These are phyloP conservation scores for Alternaria sp. DNA, from an alignment of 2,329 filamentous ascomycete species.

Conservation along the genomic window DNA sequence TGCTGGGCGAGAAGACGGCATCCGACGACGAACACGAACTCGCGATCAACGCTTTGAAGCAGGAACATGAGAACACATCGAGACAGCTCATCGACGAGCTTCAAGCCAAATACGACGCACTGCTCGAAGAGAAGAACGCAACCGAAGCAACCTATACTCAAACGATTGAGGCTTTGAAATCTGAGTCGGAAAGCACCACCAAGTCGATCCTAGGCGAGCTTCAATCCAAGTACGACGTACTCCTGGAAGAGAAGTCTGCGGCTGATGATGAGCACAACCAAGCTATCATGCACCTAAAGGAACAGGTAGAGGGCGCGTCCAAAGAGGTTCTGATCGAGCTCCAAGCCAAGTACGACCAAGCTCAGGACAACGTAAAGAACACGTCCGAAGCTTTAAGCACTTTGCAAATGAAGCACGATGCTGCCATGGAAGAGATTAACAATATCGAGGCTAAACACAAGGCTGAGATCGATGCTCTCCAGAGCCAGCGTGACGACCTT, in stretches of 20 bases:
- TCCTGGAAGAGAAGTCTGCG: slow-evolving; percentile 26
- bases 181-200: slow-evolving; percentile 4
- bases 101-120: slow-evolving; percentile 19
- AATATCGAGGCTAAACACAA: slow-evolving; percentile 19
- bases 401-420: slow-evolving; percentile 20
- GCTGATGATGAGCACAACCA: not conserved
- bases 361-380: slow-evolving; percentile 6
- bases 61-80: slow-evolving; percentile 27
- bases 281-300: not conserved
- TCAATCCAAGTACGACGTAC: slow-evolving; percentile 22
- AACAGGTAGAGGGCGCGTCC: not conserved
- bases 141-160: not conserved
- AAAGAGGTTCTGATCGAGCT: slow-evolving; percentile 9
- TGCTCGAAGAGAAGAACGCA: slow-evolving; percentile 4
- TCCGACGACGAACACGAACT: slow-evolving; percentile 31
- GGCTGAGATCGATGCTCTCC: slow-evolving; percentile 28
- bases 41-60: slow-evolving; percentile 32
- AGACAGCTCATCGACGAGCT: slow-evolving; percentile 17
- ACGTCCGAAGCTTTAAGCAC: slow-evolving; percentile 7
- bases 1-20: slow-evolving; percentile 35
- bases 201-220: slow-evolving; percentile 7
- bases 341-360: slow-evolving; percentile 21
- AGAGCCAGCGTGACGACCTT: slow-evolving; percentile 24
- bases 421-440: slow-evolving; percentile 25
- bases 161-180: slow-evolving; percentile 5